Evolutionary conservation across 2,329 filamentous ascomycete genomes (phyloP), one percentile per base, ranked within the genome.

Genomic region (Botrytis fabae): DNA sequence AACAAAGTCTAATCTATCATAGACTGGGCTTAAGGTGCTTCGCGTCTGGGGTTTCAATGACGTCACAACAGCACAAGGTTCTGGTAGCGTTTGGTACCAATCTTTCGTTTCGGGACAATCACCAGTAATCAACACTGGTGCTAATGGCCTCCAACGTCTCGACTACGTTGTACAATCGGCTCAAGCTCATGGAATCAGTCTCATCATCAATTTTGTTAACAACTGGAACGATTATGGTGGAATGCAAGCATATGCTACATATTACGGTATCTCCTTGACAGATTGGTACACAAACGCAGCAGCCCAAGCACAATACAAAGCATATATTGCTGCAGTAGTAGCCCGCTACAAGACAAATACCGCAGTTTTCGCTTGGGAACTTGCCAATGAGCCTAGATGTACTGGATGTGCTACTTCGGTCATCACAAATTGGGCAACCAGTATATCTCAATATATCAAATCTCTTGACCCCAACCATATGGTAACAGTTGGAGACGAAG

Each of bases 221-320:
- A 89, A 92, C 82, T 93, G 90, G 90, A 84, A 83, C 63, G 91
- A 92, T 78, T 92, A 91, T 61, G 90, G 90, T 42, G 89, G 90
- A 65, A 90, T 91, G 82, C 83, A 84, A 18, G 86, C 87, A 2
- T 91, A 91, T 77, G 85, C 85, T 62, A 82, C 80, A 18, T 86
- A 85, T 18, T 90, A 87, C 72, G 88, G 87, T 57, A 86, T 85
- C 81, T 80, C 68, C 22, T 20, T 42, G 35, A 75, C 78, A 14
- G 82, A 18, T 12, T 92, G 89, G 86, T 92, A 90, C 81, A 88
- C 85, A 22, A 85, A 86, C 74, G 77, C 82, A 0, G 81, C 81
- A 0, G 85, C 85, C 12, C 88, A 90, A 80, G 78, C 82, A 0
- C 86, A 89, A 72, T 92, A 92, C 80, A 79, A 81, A 76, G 84